Evolutionary conservation across 257 asterid species (phyloP).

Genomic region (Anisodus acutangulus): DNA sequence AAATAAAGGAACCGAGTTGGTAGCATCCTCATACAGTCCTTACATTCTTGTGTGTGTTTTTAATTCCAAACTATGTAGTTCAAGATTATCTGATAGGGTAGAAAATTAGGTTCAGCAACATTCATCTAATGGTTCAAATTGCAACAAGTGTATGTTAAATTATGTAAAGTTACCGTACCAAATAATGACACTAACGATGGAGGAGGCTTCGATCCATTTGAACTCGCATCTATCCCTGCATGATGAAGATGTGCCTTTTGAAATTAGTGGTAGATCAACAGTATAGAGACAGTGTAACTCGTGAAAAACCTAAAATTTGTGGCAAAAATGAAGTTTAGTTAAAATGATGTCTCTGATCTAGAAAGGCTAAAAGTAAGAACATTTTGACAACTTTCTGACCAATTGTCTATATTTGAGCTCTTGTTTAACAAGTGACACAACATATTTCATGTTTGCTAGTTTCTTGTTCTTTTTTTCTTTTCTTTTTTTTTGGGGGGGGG

Average conservation of each 20-base stretch:
- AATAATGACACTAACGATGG: conserved; percentile 73
- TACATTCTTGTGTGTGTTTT: background rate
- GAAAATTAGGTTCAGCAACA: background rate
- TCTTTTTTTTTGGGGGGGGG: no score
- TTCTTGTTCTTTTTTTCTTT: no score
- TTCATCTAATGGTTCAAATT: background rate
- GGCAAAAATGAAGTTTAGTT: no score
- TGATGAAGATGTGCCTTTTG: background rate
- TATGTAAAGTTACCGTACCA: conserved; percentile 50
- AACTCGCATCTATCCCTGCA: conserved; percentile 61
- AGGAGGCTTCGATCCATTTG: conserved; percentile 65
- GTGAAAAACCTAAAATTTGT: no score
- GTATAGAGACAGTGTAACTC: background rate
- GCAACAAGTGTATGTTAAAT: background rate
- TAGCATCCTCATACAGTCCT: background rate
- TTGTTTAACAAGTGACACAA: no score
- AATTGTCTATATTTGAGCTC: no score
- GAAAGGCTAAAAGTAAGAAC: no score
- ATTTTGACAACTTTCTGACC: no score
- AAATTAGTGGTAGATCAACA: background rate
- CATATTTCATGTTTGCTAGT: no score
- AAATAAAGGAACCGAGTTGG: background rate
- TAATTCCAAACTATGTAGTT: background rate
- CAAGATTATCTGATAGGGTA: no score
- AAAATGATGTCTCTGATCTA: no score